These are phyloP conservation scores for Fusarium tuaranense DNA, from an alignment of 2,329 filamentous ascomycete species.

Conservation along the genomic window DNA sequence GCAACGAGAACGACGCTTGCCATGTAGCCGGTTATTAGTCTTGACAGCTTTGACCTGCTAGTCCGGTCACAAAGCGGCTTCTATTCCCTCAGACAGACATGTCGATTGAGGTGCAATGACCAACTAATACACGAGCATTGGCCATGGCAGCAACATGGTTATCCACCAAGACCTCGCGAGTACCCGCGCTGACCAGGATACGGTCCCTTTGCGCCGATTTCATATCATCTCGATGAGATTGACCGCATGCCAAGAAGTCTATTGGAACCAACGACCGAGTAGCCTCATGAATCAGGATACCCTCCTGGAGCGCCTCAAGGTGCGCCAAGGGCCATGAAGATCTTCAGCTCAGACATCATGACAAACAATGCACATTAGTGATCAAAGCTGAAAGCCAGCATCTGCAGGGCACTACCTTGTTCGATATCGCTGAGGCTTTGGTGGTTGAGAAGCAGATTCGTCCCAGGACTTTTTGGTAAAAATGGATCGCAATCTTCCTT, in stretches of 20 bases:
- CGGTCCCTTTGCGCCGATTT: constrained; percentile 5
- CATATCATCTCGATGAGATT: constrained; percentile 33
- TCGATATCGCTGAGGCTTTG: constrained; percentile 6
- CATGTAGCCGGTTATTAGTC: constrained; percentile 5
- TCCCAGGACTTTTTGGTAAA: constrained; percentile 8
- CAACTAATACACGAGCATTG: constrained; percentile 22
- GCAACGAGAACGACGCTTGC: constrained; percentile 23
- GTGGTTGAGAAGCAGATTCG: constrained; percentile 16
- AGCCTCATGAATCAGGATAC: constrained; percentile 11
- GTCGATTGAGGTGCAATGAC: constrained; percentile 7
- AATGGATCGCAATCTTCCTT: neutral
- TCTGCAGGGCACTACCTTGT: constrained; percentile 16
- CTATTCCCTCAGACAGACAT: neutral
- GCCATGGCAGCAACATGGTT: constrained; percentile 9
- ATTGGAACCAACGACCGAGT: constrained; percentile 1
- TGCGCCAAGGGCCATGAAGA: neutral
- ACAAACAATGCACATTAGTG: neutral
- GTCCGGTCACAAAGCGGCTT: constrained; percentile 5
- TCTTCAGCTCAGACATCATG: constrained; percentile 3
- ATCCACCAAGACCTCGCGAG: constrained; percentile 12
- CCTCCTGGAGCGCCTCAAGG: neutral
- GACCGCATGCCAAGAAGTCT: constrained; percentile 13
- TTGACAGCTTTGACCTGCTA: constrained; percentile 9
- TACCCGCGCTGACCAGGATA: constrained; percentile 20
- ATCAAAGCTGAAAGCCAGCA: constrained; percentile 2